Percentiles rank a stretch among this genome's conserved stretches.
Evolutionary conservation across 208 protist species (phyloP).

Genomic region (Leishmania arabica): DNA sequence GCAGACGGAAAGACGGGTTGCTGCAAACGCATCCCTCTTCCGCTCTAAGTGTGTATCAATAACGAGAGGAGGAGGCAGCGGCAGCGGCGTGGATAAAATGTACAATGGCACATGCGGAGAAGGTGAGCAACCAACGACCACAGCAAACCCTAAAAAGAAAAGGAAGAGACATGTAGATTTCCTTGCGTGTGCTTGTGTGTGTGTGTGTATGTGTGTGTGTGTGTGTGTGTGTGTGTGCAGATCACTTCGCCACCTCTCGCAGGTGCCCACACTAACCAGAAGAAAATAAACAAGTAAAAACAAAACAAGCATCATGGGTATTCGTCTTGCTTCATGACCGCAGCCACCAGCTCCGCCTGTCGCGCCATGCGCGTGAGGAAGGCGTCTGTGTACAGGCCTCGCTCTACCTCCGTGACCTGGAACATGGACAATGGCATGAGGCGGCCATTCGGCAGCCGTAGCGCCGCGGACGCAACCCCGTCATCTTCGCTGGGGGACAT

Average conservation of each 20-base stretch:
- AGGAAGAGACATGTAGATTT: background rate
- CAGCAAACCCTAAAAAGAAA: background rate
- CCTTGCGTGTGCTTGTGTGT: background rate
- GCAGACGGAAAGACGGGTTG: background rate
- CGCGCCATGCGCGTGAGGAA: conserved; percentile 38
- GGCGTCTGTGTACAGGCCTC: conserved; percentile 23
- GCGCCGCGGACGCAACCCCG: background rate
- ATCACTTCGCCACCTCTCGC: background rate
- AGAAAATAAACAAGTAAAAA: background rate
- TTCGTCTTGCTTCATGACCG: conserved; percentile 5
- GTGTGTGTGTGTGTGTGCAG: background rate
- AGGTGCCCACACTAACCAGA: background rate
- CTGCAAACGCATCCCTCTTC: no score
- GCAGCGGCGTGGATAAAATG: background rate
- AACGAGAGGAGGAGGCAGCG: background rate
- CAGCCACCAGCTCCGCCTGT: conserved; percentile 25
- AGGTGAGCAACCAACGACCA: no score
- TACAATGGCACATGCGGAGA: background rate
- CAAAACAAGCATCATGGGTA: background rate
- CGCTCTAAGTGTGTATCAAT: no score
- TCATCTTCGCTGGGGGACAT: background rate
- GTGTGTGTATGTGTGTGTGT: no score
- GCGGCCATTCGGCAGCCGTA: conserved; percentile 50
- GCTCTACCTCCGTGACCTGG: conserved; percentile 53
- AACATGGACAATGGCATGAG: conserved; percentile 74